phyloP scores from a whole-genome alignment of 495 filamentous ascomycete species.

The Penicillium roqueforti region DNA sequence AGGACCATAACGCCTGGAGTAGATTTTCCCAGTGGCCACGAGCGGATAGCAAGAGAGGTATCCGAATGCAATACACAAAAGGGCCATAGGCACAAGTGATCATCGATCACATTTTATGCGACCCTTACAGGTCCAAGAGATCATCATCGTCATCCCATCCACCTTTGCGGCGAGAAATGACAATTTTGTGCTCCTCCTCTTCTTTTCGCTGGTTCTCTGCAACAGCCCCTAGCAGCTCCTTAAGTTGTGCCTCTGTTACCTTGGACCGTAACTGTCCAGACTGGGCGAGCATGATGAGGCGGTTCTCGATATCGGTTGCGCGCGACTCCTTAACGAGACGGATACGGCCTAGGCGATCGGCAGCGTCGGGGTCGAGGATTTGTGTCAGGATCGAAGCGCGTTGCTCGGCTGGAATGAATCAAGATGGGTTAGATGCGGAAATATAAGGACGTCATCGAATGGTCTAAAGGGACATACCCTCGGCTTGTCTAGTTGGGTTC shows the following conservation, averaged over 20 bases:
- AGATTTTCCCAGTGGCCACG: slow-evolving; percentile 5
- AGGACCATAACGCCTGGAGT: slow-evolving; percentile 16
- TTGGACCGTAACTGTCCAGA: slow-evolving; percentile 79
- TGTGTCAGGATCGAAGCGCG: slow-evolving; percentile 78
- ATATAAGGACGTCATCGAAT: background rate
- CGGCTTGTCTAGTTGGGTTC: slow-evolving; percentile 52
- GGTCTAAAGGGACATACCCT: slow-evolving; percentile 45
- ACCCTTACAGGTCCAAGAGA: slow-evolving; percentile 56
- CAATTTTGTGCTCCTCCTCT: slow-evolving; percentile 71
- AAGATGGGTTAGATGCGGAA: slow-evolving; percentile 2
- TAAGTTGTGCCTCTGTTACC: slow-evolving; percentile 89
- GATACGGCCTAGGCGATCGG: slow-evolving; percentile 90
- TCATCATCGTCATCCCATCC: slow-evolving; percentile 87
- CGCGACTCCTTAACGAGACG: slow-evolving; percentile 92
- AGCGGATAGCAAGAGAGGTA: slow-evolving; percentile 1
- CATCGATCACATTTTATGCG: background rate
- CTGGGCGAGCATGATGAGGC: slow-evolving; percentile 86
- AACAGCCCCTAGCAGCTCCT: slow-evolving; percentile 80
- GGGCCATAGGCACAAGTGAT: background rate
- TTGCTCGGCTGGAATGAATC: slow-evolving; percentile 31
- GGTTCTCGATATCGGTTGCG: slow-evolving; percentile 84
- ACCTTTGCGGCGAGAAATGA: slow-evolving; percentile 76
- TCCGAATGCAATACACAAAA: slow-evolving; percentile 10
- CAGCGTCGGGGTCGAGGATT: slow-evolving; percentile 90
- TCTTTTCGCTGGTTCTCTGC: slow-evolving; percentile 62